Conservation (phyloP, 352 stramenopile genomes). For the Thraustochytrium sp. region DNA sequence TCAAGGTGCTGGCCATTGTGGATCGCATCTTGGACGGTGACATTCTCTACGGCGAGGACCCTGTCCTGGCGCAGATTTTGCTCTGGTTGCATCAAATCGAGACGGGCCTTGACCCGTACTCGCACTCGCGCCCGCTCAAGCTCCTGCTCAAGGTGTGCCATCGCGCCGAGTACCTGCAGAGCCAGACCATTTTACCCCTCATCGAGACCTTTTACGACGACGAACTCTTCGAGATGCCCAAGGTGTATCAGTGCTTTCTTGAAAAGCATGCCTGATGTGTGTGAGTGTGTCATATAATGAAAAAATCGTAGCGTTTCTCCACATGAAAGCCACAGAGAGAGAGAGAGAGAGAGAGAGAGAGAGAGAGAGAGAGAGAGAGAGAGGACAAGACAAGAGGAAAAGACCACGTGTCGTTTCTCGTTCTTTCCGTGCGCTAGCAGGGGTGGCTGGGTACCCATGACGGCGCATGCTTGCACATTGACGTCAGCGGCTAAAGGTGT, state of each 20-base stretch:
- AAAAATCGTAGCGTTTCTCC: too few species aligned
- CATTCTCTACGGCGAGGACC: conserved; percentile 19
- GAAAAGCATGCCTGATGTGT: too few species aligned
- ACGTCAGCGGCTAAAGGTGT: too few species aligned
- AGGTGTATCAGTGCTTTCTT: background rate
- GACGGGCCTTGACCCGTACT: conserved; percentile 23
- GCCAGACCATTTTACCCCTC: conserved; percentile 29
- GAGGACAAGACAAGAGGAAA: too few species aligned
- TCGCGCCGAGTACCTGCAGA: conserved; percentile 36
- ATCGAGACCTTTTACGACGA: conserved; percentile 36
- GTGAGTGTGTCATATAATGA: too few species aligned
- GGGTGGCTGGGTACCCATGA: too few species aligned
- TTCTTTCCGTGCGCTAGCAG: too few species aligned
- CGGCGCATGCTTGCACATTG: too few species aligned
- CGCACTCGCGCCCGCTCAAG: conserved; percentile 19
- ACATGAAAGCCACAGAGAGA: too few species aligned
- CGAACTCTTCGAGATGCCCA: background rate
- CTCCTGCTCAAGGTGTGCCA: conserved; percentile 33
- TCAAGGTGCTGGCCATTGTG: conserved; percentile 30
- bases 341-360: too few species aligned
- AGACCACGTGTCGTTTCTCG: too few species aligned
- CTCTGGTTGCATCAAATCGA: conserved; percentile 31
- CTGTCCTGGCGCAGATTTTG: background rate
- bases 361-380: too few species aligned
- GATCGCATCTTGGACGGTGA: conserved; percentile 27